A percentile compares a stretch with the other conserved stretches of the same genome.
phyloP scores from a whole-genome alignment of 331 rosid genomes.

The Cydonia oblonga region DNA sequence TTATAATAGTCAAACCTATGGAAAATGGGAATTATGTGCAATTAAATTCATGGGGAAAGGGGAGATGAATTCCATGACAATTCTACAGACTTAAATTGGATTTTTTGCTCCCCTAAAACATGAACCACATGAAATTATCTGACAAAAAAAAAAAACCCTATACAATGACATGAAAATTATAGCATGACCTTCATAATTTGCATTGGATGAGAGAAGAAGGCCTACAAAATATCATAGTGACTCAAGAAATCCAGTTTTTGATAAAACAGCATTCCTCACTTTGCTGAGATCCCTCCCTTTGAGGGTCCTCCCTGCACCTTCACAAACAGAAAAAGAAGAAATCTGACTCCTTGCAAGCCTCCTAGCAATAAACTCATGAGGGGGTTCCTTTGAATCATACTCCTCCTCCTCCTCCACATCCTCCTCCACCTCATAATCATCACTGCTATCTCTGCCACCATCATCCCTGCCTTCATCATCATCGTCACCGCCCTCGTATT shows the following conservation, averaged over 20 bases:
- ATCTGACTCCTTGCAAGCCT: constrained; percentile 71
- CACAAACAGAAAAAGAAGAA: constrained; percentile 79
- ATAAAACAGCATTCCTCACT: constrained; percentile 70
- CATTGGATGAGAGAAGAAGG: not conserved
- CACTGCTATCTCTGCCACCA: constrained; percentile 3
- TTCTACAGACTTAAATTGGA: too few species aligned
- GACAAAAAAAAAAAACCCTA: too few species aligned
- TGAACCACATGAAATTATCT: too few species aligned
- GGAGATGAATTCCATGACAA: too few species aligned
- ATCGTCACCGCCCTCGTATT: constrained; percentile 5
- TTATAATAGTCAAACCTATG: too few species aligned
- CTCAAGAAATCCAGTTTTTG: constrained; percentile 81
- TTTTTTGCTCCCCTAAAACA: too few species aligned
- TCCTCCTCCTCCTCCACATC: constrained; percentile 29
- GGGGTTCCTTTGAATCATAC: constrained; percentile 40
- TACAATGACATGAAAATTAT: too few species aligned
- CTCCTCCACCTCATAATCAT: constrained; percentile 16
- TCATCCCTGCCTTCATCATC: constrained; percentile 10
- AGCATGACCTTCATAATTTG: not conserved
- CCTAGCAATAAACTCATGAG: constrained; percentile 72
- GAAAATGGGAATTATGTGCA: too few species aligned
- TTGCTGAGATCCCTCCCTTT: constrained; percentile 92
- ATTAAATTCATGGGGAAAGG: too few species aligned
- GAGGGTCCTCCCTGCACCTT: constrained; percentile 89
- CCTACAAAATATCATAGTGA: constrained; percentile 20